Evolutionary conservation across 2,329 filamentous ascomycete species (phyloP).

Genomic region (Daldinia sp.): DNA sequence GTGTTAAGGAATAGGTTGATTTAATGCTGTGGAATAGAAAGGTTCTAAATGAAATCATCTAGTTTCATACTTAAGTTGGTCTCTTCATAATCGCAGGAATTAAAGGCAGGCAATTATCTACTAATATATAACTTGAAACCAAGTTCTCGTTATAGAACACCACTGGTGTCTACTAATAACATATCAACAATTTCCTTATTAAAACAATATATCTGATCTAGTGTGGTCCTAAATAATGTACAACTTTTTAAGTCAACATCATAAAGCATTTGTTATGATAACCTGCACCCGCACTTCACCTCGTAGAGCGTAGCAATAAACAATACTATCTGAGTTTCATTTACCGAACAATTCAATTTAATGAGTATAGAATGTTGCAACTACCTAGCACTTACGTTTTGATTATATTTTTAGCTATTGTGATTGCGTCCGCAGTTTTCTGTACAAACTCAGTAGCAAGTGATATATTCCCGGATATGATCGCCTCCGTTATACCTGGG

Average conservation of each 20-base stretch:
- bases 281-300: too few species aligned
- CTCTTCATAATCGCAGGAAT: too few species aligned
- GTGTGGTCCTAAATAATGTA: not conserved
- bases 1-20: not conserved
- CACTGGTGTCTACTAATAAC: too few species aligned
- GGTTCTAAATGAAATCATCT: too few species aligned
- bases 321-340: not conserved
- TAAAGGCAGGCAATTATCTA: too few species aligned
- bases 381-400: slow-evolving; percentile 28
- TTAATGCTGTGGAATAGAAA: not conserved
- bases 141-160: too few species aligned
- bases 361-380: not conserved
- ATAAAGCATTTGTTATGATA: not conserved
- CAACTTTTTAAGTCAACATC: not conserved
- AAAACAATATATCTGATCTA: not conserved
- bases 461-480: slow-evolving; percentile 39
- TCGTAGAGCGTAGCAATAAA: too few species aligned
- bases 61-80: too few species aligned
- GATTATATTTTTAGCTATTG: slow-evolving; percentile 41
- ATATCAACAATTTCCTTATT: too few species aligned
- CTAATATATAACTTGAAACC: too few species aligned
- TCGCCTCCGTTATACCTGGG: slow-evolving; percentile 44
- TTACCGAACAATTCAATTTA: not conserved
- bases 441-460: slow-evolving; percentile 43
- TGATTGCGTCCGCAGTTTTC: slow-evolving; percentile 43